Evolutionary conservation across 1,284 basidiomycete species (phyloP), one percentile per base, ranked within the genome.

Genomic region (Phaffia rhodozyma): DNA sequence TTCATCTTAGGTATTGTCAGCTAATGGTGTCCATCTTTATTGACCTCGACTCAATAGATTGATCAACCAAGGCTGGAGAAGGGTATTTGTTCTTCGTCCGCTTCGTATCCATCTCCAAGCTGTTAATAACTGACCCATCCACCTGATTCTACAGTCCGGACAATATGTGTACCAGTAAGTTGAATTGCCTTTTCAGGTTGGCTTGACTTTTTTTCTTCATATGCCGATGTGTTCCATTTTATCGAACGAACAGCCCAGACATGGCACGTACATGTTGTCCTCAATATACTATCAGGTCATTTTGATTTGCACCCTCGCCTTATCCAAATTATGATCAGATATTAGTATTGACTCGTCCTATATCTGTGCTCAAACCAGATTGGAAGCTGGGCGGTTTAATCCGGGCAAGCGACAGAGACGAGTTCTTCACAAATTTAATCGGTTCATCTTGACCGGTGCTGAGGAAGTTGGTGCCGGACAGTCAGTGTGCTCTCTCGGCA

Each of bases 51-150:
- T 11, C 7, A 11, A 34, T 9, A 61, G 70, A 49, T 67, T 96
- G 82, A 86, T 94, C 67, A 85, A 93, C 75, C 79, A 85, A 43
- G 92, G 92, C 50, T 97, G 91, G 92, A 81, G 91, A 68, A 80
- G 91, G 66, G 89, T 87, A 57, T 13, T 57, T 2, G 25, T 3
- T 13, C 23, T 34, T 2, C 5, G 1, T 21, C 25, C 51, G 16
- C 34, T 60, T 3, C 38, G 9, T 53, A 54, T 25, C 13, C 20
- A n/a, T 11, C 47, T 56, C 16, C 38, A 43, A 16, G 38, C 38
- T 11, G 13, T 2, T 11, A 16, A 43, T 5, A 43, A 5, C 38
- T 34, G 32, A 65, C 50, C 18, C 16, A 47, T 21, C 20, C 18
- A 21, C 34, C 29, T 3, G 13, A 38, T n/a, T 6, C 9, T 48